Evolutionary conservation across 2,329 filamentous ascomycete genomes (phyloP), one percentile per base, ranked within the genome.

Genomic region (Ophiostoma tasmaniense): DNA sequence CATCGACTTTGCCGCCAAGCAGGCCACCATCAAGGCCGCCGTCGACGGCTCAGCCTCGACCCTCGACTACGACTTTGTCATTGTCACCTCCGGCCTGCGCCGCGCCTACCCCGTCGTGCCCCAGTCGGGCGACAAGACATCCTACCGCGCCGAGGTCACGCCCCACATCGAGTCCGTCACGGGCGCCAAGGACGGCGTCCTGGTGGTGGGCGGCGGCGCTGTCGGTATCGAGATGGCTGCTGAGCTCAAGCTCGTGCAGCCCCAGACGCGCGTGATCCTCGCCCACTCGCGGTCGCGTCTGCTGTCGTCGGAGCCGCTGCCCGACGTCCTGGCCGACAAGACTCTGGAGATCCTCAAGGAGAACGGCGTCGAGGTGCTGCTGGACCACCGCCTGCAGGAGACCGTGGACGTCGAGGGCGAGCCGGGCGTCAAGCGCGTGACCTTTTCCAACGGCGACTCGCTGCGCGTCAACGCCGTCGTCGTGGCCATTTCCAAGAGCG

Each of bases 151-250:
- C 62, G 89, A 93, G 74, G 82, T 84, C 0, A 81, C 81, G 65
- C 79, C 82, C 11, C 88, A 92, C 71, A 86, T 90, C 72, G 78
- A 83, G 25, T 77, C 79, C 14, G 81, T 88, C 1, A 76, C 81
- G 50, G 79, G 80, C 37, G 85, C 86, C 1, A 78, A 77, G 4
- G 80, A 86, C 25, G 87, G 85, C 0, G 85, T 93, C 0, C 84
- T 91, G 0, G 82, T 94, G 28, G 87, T 94, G n/a, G 90, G 91
- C 22, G 91, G 91, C 72, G 87, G 90, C 66, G 91, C 91, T 7
- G 91, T 93, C 1, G 91, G 91, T 10, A 88, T 93, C 68, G 91
- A 94, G 76, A 92, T 94, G 83, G 90, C 91, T 0, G 87, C 89
- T 1, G 91, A 95, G 79, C 80, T 93, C 68, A 93, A 93, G 78